These are phyloP conservation scores for Apiosordaria backusii DNA, from an alignment of 495 filamentous ascomycete genomes.

Conservation along the genomic window DNA sequence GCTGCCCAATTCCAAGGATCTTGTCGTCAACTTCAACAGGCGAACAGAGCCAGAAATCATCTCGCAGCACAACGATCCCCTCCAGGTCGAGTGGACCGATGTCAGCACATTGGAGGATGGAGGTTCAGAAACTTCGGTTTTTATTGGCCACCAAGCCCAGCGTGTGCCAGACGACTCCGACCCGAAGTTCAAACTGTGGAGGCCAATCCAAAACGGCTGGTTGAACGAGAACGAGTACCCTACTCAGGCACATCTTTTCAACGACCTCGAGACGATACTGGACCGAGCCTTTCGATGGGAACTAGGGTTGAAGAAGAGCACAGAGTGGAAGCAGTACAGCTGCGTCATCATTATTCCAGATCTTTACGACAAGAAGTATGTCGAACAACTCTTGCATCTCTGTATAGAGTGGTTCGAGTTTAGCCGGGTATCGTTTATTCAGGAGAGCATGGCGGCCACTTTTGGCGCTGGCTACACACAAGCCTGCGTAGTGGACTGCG, in stretches of 20 bases:
- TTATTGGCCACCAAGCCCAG: slow-evolving; percentile 76
- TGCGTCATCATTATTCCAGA: slow-evolving; percentile 95
- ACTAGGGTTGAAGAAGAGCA: slow-evolving; percentile 69
- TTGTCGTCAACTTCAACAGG: slow-evolving; percentile 89
- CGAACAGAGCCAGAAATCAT: slow-evolving; percentile 77
- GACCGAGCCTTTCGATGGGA: slow-evolving; percentile 82
- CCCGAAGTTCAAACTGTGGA: slow-evolving; percentile 84
- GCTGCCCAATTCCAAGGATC: slow-evolving; percentile 90
- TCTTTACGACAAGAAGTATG: slow-evolving; percentile 89
- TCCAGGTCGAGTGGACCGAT: slow-evolving; percentile 94
- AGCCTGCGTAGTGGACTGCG: slow-evolving; percentile 92
- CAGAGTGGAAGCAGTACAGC: slow-evolving; percentile 83
- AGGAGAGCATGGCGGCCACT: slow-evolving; percentile 89
- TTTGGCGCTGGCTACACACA: slow-evolving; percentile 94
- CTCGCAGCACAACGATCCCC: slow-evolving; percentile 86
- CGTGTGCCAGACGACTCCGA: slow-evolving; percentile 86
- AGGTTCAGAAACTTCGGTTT: slow-evolving; percentile 58
- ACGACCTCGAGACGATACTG: slow-evolving; percentile 82
- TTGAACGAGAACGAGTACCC: slow-evolving; percentile 87
- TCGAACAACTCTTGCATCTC: slow-evolving; percentile 76
- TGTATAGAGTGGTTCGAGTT: slow-evolving; percentile 86
- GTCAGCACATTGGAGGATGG: slow-evolving; percentile 54
- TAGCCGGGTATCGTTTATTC: slow-evolving; percentile 82
- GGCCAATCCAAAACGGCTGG: slow-evolving; percentile 83
- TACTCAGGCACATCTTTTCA: slow-evolving; percentile 67